Evolutionary conservation across 2,329 filamentous ascomycete genomes (phyloP).

Genomic region (Chrysoporthe cubensis): DNA sequence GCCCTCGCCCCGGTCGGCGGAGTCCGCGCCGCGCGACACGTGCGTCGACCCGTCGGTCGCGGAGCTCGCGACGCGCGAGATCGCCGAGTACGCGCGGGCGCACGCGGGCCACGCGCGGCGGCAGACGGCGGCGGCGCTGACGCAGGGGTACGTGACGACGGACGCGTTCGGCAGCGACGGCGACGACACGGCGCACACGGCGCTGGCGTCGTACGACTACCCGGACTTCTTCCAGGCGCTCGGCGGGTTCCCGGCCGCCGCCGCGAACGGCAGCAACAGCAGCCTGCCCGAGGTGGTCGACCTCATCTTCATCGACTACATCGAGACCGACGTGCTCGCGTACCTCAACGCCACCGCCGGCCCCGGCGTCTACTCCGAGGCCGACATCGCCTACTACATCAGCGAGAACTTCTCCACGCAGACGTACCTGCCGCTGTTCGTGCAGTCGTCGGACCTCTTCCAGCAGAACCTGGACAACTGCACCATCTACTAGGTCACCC

Average conservation of each 20-base stretch:
- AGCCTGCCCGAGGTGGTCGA: constrained; percentile 50
- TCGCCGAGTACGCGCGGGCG: constrained; percentile 30
- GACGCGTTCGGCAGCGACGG: constrained; percentile 60
- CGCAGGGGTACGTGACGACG: constrained; percentile 55
- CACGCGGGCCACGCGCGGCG: constrained; percentile 48
- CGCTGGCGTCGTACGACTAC: constrained; percentile 50
- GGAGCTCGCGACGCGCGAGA: constrained; percentile 32
- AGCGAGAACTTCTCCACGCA: constrained; percentile 44
- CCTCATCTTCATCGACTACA: constrained; percentile 58
- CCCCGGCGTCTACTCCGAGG: constrained; percentile 36
- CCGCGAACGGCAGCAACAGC: constrained; percentile 35
- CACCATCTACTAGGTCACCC: constrained; percentile 30
- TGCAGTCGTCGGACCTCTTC: constrained; percentile 40
- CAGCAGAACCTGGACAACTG: constrained; percentile 43
- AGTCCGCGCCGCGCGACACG: constrained; percentile 43
- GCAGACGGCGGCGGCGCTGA: constrained; percentile 48
- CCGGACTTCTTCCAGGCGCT: constrained; percentile 56
- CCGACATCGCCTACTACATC: constrained; percentile 45
- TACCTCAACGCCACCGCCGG: constrained; percentile 38
- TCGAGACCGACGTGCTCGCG: constrained; percentile 42
- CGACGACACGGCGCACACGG: constrained; percentile 58
- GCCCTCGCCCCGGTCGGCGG: constrained; percentile 34
- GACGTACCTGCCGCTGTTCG: constrained; percentile 46
- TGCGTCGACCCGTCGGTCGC: constrained; percentile 50
- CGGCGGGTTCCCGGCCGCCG: constrained; percentile 47